These are phyloP conservation scores for Daldinia sp. DNA, from an alignment of 2,329 filamentous ascomycete species.

Conservation along the genomic window DNA sequence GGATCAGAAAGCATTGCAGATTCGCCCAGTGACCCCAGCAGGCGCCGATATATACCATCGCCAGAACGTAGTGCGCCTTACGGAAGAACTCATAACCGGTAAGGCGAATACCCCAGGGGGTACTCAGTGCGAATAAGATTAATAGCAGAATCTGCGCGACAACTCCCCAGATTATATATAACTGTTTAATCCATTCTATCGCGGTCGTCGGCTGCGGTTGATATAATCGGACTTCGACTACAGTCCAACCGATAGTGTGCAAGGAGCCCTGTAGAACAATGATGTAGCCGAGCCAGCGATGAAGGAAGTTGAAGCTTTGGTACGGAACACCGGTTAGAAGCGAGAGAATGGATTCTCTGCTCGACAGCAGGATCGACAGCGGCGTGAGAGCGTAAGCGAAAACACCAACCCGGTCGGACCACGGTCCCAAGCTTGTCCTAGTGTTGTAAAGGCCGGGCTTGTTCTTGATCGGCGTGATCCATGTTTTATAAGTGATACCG, in stretches of 20 bases:
- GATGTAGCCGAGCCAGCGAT: slow-evolving; percentile 78
- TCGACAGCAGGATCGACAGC: slow-evolving; percentile 71
- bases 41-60: slow-evolving; percentile 77
- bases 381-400: slow-evolving; percentile 79
- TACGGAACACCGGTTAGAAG: slow-evolving; percentile 77
- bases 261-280: slow-evolving; percentile 73
- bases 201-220: slow-evolving; percentile 72
- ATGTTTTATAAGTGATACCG: slow-evolving; percentile 72
- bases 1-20: slow-evolving; percentile 73
- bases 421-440: slow-evolving; percentile 71
- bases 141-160: slow-evolving; percentile 72
- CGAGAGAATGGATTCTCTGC: slow-evolving; percentile 74
- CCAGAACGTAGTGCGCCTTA: slow-evolving; percentile 76
- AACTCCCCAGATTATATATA: slow-evolving; percentile 77
- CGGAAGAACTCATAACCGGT: slow-evolving; percentile 83
- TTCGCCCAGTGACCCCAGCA: slow-evolving; percentile 79
- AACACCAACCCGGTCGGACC: slow-evolving; percentile 73
- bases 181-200: slow-evolving; percentile 64
- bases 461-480: slow-evolving; percentile 73
- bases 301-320: slow-evolving; percentile 79
- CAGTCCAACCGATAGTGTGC: slow-evolving; percentile 75
- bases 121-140: slow-evolving; percentile 67
- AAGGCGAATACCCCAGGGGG: slow-evolving; percentile 64
- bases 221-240: slow-evolving; percentile 73
- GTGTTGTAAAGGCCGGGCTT: slow-evolving; percentile 66